Conservation (phyloP, 106 monocot species). For the Cymbidium sinense region DNA sequence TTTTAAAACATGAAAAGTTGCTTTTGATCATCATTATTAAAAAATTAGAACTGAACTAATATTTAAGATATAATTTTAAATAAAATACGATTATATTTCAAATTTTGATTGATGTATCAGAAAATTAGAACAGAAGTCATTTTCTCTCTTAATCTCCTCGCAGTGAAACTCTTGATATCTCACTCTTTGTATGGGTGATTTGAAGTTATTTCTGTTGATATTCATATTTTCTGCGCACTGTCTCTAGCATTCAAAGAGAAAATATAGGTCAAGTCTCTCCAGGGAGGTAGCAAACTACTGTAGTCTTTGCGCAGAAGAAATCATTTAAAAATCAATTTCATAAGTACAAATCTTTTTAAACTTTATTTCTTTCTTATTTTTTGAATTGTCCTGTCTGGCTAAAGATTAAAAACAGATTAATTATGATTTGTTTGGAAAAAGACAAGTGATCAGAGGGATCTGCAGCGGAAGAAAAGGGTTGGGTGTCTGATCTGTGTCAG, state of each 20-base stretch:
- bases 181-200: neutral
- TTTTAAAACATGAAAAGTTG: neutral
- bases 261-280: neutral
- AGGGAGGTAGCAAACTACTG: neutral
- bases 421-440: neutral
- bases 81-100: neutral
- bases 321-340: neutral
- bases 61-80: neutral
- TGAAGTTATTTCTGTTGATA: neutral
- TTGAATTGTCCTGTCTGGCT: neutral
- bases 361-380: neutral
- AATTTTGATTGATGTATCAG: neutral
- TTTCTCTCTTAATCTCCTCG: neutral
- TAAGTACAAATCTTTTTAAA: neutral
- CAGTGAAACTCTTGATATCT: neutral
- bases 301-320: neutral
- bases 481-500: neutral
- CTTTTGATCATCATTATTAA: neutral
- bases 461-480: constrained; percentile 2
- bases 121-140: neutral
- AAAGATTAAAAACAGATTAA: neutral
- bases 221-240: neutral
- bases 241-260: neutral
- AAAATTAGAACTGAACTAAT: neutral
- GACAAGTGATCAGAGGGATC: neutral